Evolutionary conservation across 2,329 filamentous ascomycete genomes (phyloP).

Genomic region (Mycogone perniciosa): DNA sequence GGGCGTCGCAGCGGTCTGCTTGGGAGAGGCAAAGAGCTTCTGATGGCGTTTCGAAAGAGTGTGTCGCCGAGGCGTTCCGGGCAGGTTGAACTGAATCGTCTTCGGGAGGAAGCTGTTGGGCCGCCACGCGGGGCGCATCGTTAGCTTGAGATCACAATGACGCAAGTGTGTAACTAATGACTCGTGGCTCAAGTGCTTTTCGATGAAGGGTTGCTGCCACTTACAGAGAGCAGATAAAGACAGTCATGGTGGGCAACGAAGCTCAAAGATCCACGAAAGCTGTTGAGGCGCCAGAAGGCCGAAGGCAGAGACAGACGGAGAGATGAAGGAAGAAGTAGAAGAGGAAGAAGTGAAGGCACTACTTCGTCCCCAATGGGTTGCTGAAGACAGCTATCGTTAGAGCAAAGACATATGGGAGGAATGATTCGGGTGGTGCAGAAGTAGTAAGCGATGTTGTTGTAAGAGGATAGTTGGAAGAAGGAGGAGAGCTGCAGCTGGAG

Average conservation of each 20-base stretch:
- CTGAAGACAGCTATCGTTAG: not conserved
- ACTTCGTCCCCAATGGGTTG: not conserved
- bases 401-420: not conserved
- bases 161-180: not conserved
- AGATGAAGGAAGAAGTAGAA: not conserved
- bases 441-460: constrained; percentile 2
- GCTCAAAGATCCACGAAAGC: not conserved
- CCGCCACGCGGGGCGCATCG: not conserved
- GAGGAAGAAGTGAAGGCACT: not conserved
- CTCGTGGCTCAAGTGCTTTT: not conserved
- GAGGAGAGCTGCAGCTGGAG: too few species aligned
- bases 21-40: constrained; percentile 3
- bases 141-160: not conserved
- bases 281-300: too few species aligned
- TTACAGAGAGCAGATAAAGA: constrained; percentile 37
- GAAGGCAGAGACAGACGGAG: too few species aligned
- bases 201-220: constrained; percentile 11
- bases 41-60: constrained; percentile 5
- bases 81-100: constrained; percentile 79
- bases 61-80: constrained; percentile 41
- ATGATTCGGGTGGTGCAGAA: constrained; percentile 4
- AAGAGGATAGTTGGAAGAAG: too few species aligned
- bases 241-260: constrained; percentile 30
- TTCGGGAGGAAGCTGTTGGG: constrained; percentile 77
- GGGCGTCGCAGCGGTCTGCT: constrained; percentile 14